These are phyloP conservation scores for Imleria badia DNA, from an alignment of 768 basidiomycete genomes.

Conservation along the genomic window DNA sequence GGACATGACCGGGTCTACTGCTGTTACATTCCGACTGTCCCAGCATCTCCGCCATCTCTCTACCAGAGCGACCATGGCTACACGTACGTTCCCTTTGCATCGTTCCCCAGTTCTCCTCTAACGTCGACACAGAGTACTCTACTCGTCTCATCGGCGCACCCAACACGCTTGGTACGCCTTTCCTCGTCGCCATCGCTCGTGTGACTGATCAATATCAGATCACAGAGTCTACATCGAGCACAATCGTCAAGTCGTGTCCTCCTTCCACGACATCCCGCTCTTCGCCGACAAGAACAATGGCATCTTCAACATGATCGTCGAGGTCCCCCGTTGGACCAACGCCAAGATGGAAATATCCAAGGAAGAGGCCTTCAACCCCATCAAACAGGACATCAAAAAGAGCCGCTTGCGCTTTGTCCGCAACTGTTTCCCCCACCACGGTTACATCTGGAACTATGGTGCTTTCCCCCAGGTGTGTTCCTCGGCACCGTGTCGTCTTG, in stretches of 20 bases:
- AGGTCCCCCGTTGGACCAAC: constrained; percentile 99
- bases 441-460: constrained; percentile 99
- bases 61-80: constrained; percentile 45
- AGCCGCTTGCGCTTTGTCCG: constrained; percentile 95
- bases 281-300: constrained; percentile 95
- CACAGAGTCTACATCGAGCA: constrained; percentile 95
- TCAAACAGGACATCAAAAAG: constrained; percentile 99
- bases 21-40: constrained; percentile 46
- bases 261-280: constrained; percentile 97
- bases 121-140: constrained; percentile 52
- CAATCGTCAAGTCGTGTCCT: constrained; percentile 77
- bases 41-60: constrained; percentile 64
- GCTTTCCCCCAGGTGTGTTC: constrained; percentile 89
- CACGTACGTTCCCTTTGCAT: constrained; percentile 3
- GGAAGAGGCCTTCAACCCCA: constrained; percentile 98
- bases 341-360: constrained; percentile 99
- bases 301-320: constrained; percentile 98
- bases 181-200: constrained; percentile 4
- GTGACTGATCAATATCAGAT: constrained; percentile 53
- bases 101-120: not conserved
- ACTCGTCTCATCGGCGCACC: constrained; percentile 82
- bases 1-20: constrained; percentile 30
- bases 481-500: not conserved
- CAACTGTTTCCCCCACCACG: constrained; percentile 99
- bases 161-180: constrained; percentile 83